Conservation (phyloP, 2,329 filamentous ascomycete species). For the Aspergillus quadrilineatus region DNA sequence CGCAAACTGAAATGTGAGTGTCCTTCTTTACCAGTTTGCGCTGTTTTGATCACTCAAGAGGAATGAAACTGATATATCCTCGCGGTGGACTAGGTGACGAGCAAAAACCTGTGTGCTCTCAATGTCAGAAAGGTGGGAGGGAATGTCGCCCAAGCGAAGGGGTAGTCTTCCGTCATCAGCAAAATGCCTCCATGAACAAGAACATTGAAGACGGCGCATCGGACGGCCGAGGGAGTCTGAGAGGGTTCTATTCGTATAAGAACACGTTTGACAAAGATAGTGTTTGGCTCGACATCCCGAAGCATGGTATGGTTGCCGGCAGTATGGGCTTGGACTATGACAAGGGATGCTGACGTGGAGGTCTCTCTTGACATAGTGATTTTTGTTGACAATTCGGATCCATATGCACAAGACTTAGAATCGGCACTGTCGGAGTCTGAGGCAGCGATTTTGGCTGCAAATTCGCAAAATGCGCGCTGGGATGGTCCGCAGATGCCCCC, state of each 20-base stretch:
- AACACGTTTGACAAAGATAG: conserved; percentile 62
- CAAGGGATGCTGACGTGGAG: conserved; percentile 1
- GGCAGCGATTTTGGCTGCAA: conserved; percentile 29
- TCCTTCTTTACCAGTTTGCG: not conserved
- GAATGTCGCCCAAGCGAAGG: conserved; percentile 62
- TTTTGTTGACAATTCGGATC: conserved; percentile 63
- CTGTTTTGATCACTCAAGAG: not conserved
- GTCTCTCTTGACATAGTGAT: conserved; percentile 46
- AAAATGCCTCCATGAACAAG: conserved; percentile 68
- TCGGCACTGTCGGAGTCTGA: conserved; percentile 34
- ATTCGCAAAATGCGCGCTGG: conserved; percentile 34
- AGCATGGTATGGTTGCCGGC: conserved; percentile 46
- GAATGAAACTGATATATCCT: conserved; percentile 9
- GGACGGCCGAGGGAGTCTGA: conserved; percentile 48
- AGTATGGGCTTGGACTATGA: not conserved
- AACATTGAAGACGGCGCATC: conserved; percentile 40
- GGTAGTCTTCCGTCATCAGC: conserved; percentile 66
- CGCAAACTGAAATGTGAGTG: conserved; percentile 61
- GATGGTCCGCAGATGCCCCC: conserved; percentile 28
- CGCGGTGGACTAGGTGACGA: conserved; percentile 48
- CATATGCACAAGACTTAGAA: conserved; percentile 55
- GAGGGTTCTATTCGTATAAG: conserved; percentile 65
- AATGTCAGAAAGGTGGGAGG: conserved; percentile 61
- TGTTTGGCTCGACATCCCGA: conserved; percentile 63
- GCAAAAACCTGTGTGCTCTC: conserved; percentile 59